Evolutionary conservation across 345 rosid species (phyloP).

Genomic region (Brassica incana): DNA sequence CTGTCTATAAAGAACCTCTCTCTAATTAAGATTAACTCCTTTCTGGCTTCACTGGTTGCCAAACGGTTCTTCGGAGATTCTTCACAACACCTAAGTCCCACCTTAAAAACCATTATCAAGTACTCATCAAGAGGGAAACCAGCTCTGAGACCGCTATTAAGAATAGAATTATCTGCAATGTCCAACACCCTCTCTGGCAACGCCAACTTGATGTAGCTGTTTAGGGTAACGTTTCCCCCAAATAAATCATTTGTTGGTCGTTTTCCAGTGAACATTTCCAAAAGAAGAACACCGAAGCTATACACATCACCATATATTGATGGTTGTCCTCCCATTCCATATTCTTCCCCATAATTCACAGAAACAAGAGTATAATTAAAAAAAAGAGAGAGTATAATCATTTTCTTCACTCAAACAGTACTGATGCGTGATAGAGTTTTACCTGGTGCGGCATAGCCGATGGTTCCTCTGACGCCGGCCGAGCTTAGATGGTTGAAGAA

Average conservation of each 20-base stretch:
- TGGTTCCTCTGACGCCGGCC: slow-evolving; percentile 20
- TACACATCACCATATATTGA: background rate
- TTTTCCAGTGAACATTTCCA: background rate
- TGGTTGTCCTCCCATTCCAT: slow-evolving; percentile 5
- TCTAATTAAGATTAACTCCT: background rate
- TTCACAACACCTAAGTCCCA: background rate
- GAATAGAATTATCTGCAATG: background rate
- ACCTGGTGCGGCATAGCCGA: slow-evolving; percentile 31
- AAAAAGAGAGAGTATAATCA: background rate
- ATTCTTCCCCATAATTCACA: slow-evolving; percentile 16
- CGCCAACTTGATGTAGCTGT: background rate
- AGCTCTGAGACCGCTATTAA: background rate
- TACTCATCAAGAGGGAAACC: background rate
- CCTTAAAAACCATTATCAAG: background rate
- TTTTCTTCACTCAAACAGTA: background rate
- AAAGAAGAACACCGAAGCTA: background rate
- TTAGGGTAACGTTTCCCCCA: background rate
- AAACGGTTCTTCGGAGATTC: background rate
- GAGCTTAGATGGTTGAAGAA: background rate
- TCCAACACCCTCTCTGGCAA: background rate
- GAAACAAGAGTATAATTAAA: background rate
- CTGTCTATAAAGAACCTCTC: background rate
- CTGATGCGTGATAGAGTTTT: background rate
- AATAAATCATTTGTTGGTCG: background rate
- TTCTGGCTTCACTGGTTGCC: background rate